Percentiles rank a stretch among this genome's conserved stretches.
Conservation (phyloP, 495 filamentous ascomycete genomes). For the Choiromyces venosus region DNA sequence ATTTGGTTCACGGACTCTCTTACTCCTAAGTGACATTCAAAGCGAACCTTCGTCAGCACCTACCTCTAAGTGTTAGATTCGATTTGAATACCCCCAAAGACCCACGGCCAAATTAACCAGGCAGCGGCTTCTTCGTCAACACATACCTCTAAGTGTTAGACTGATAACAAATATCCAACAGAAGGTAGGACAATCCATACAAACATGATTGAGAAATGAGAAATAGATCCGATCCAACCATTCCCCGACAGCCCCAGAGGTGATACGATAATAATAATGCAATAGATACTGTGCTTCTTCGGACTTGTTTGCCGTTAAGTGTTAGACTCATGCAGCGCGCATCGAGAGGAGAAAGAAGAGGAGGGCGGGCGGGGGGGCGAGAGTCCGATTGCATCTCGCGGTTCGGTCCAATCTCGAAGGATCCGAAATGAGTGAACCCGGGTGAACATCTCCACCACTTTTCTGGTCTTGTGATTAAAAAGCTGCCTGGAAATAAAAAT, state of each 20-base stretch:
- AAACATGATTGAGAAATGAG: not conserved
- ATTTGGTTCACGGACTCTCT: conserved; percentile 21
- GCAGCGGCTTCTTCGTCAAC: not conserved
- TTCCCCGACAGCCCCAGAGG: not conserved
- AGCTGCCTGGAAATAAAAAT: not conserved
- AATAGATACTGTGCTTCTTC: not conserved
- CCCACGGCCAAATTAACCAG: not conserved
- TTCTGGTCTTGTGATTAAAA: not conserved
- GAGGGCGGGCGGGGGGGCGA: not conserved
- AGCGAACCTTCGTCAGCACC: conserved; percentile 27
- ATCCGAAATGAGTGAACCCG: not conserved
- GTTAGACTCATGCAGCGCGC: not conserved
- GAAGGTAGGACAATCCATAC: not conserved
- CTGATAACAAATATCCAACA: not conserved
- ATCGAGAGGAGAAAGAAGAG: not conserved
- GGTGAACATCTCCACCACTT: not conserved
- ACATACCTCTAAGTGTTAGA: conserved; percentile 1
- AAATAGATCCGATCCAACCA: not conserved
- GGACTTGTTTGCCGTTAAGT: not conserved
- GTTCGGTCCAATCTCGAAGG: not conserved
- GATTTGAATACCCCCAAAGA: not conserved
- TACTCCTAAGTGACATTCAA: conserved; percentile 28
- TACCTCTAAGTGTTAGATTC: conserved; percentile 43
- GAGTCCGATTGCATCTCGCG: not conserved
- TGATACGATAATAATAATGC: not conserved